phyloP scores from a whole-genome alignment of 2,329 filamentous ascomycete genomes.

The Colletotrichum incanum region DNA sequence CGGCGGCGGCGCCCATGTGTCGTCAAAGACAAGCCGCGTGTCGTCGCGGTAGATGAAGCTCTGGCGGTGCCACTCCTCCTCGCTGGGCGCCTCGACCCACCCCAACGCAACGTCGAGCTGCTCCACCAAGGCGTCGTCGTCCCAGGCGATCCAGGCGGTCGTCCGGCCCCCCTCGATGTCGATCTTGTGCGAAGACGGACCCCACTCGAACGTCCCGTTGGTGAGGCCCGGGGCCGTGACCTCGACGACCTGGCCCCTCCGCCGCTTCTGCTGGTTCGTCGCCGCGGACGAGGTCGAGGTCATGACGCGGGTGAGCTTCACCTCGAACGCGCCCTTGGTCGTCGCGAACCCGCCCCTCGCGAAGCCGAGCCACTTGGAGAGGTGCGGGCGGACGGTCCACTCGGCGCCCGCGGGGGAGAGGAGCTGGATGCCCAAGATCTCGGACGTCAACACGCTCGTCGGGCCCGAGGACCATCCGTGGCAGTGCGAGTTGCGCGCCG shows the following conservation, averaged over 20 bases:
- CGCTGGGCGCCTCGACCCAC: constrained; percentile 34
- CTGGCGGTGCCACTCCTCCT: constrained; percentile 43
- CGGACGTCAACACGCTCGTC: constrained; percentile 50
- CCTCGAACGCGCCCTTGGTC: constrained; percentile 52
- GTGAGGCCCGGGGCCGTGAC: constrained; percentile 41
- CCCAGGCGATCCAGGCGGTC: constrained; percentile 40
- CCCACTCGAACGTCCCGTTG: constrained; percentile 45
- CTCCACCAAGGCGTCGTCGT: constrained; percentile 33
- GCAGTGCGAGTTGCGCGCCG: constrained; percentile 53
- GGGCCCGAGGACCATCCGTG: constrained; percentile 56
- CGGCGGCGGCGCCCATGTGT: constrained; percentile 23
- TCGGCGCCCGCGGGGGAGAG: constrained; percentile 46
- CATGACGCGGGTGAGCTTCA: constrained; percentile 47
- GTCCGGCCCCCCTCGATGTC: constrained; percentile 39
- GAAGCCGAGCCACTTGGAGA: constrained; percentile 53
- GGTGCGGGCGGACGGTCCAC: constrained; percentile 49
- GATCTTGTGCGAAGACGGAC: constrained; percentile 19
- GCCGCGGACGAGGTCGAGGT: constrained; percentile 28
- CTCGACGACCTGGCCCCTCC: constrained; percentile 37
- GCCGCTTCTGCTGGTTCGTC: constrained; percentile 19
- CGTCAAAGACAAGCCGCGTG: constrained; percentile 39
- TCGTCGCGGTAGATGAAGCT: constrained; percentile 40
- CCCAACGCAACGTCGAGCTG: constrained; percentile 39
- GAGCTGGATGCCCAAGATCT: constrained; percentile 51
- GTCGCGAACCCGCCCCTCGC: constrained; percentile 57